These are phyloP conservation scores for Penicillium sp. DNA, from an alignment of 2,329 filamentous ascomycete species.

Conservation along the genomic window DNA sequence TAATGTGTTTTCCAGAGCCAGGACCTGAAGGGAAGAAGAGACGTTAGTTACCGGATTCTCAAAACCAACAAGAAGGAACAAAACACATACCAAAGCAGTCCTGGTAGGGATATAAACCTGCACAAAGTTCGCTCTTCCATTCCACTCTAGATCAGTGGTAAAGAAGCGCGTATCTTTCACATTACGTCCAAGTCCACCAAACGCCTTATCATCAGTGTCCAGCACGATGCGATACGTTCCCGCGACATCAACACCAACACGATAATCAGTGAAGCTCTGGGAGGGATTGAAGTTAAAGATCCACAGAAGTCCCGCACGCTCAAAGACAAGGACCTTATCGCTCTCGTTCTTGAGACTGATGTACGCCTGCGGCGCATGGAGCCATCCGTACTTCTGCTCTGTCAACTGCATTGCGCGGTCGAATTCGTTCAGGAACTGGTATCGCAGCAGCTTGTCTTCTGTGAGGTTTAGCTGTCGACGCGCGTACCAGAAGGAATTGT, in stretches of 20 bases:
- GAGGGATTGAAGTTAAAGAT: conserved; percentile 94
- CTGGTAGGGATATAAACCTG: conserved; percentile 87
- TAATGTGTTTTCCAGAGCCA: conserved; percentile 52
- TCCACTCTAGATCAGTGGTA: conserved; percentile 88
- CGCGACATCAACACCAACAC: conserved; percentile 78
- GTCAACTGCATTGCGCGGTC: conserved; percentile 86
- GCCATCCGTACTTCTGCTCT: conserved; percentile 89
- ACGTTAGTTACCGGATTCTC: not conserved
- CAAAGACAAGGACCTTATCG: conserved; percentile 95
- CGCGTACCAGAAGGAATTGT: conserved; percentile 92
- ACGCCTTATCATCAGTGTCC: conserved; percentile 72
- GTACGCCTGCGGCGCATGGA: conserved; percentile 80
- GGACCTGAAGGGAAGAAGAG: conserved; percentile 45
- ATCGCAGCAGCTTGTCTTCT: conserved; percentile 80
- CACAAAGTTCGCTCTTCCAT: conserved; percentile 81
- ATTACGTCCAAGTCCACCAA: conserved; percentile 77
- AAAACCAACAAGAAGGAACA: not conserved
- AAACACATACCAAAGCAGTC: conserved; percentile 69
- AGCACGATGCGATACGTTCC: conserved; percentile 87
- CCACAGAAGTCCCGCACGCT: conserved; percentile 85
- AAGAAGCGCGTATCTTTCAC: conserved; percentile 84
- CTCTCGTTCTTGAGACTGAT: conserved; percentile 89
- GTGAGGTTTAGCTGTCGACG: conserved; percentile 90
- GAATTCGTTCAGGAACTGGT: conserved; percentile 89
- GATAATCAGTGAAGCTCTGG: conserved; percentile 85